Evolutionary conservation across 2,329 filamentous ascomycete species (phyloP), one percentile per base, ranked within the genome.

Genomic region (Cercospora sp.): DNA sequence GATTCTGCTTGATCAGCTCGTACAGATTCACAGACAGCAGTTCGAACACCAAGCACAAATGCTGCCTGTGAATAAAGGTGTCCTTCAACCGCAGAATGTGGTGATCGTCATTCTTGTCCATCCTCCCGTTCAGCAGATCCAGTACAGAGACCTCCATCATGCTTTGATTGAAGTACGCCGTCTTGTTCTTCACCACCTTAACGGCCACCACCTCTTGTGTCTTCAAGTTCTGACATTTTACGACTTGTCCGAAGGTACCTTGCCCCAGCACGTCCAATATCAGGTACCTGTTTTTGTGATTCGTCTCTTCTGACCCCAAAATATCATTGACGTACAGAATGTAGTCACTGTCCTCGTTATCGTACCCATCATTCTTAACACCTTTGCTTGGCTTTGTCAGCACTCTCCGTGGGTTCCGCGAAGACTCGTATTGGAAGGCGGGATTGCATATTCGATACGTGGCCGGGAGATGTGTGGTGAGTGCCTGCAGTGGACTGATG

Each of bases 131-230:
- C 77, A 99, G 87, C 85, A 99, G 79, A 80, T 99, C 95, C 67
- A 99, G 85, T 26, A 99, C 95, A 1, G 95, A 99, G 33, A 99
- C 95, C 79, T 99, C 95, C 95, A 99, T 99, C 95, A 99, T 99
- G 80, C 95, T 98, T 81, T 99, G 95, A 78, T 99, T 99, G 84
- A 99, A 99, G 80, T 99, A 99, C 42, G 95, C 95, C 1, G 95
- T 99, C 76, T 94, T 90, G 81, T 99, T 99, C 83, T 99, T 99
- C 83, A 99, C 95, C 64, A 99, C 95, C 82, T 99, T 99, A 73
- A 99, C 95, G 3, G 95, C 95, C 55, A 99, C 95, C 45, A 99
- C 95, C 81, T 99, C 95, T 79, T 97, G 94, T 0, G 95, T 98
- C 82, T 97, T 97, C 75, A 99, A 82, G 76, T 99, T 99, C 80